Conservation (phyloP, 1,139 yeast species). For the Suhomyces yuchorum region DNA sequence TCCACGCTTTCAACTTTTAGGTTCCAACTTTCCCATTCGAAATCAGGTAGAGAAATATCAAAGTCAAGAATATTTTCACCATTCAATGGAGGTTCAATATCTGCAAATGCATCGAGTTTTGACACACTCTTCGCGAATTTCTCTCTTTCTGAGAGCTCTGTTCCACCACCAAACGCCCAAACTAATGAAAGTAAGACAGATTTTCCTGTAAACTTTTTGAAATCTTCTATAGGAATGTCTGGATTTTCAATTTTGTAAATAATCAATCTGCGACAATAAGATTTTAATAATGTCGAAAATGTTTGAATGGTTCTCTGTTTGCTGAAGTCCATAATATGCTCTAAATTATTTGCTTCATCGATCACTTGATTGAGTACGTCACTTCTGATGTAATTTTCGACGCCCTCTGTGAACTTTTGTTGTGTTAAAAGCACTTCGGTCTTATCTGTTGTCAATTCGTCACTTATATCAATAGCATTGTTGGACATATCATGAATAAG, state of each 20-base stretch:
- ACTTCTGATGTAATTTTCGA: slow-evolving; percentile 11
- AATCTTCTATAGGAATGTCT: slow-evolving; percentile 21
- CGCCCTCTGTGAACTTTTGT: slow-evolving; percentile 13
- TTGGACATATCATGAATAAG: slow-evolving; percentile 27
- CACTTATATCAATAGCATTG: slow-evolving; percentile 16
- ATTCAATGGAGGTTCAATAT: slow-evolving; percentile 11
- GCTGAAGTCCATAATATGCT: slow-evolving; percentile 60
- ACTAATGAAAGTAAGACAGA: slow-evolving; percentile 47
- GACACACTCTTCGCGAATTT: slow-evolving; percentile 39
- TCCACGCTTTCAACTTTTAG: slow-evolving; percentile 46
- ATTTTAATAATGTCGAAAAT: slow-evolving; percentile 29
- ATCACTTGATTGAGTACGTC: slow-evolving; percentile 12
- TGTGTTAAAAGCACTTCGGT: slow-evolving; percentile 13
- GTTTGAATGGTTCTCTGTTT: slow-evolving; percentile 43
- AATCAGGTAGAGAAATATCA: slow-evolving; percentile 49
- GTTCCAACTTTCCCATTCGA: slow-evolving; percentile 53
- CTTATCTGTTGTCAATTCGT: slow-evolving; percentile 13
- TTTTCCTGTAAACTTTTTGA: slow-evolving; percentile 36
- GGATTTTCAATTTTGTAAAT: slow-evolving; percentile 16
- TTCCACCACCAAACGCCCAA: slow-evolving; percentile 77
- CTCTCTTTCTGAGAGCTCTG: slow-evolving; percentile 40
- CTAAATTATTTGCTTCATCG: slow-evolving; percentile 22
- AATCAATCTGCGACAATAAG: slow-evolving; percentile 26
- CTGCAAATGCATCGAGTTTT: slow-evolving; percentile 20
- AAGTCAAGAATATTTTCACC: slow-evolving; percentile 37